Evolutionary conservation across 2,329 filamentous ascomycete genomes (phyloP), one percentile per base, ranked within the genome.

Genomic region (Aspergillus clavatus): DNA sequence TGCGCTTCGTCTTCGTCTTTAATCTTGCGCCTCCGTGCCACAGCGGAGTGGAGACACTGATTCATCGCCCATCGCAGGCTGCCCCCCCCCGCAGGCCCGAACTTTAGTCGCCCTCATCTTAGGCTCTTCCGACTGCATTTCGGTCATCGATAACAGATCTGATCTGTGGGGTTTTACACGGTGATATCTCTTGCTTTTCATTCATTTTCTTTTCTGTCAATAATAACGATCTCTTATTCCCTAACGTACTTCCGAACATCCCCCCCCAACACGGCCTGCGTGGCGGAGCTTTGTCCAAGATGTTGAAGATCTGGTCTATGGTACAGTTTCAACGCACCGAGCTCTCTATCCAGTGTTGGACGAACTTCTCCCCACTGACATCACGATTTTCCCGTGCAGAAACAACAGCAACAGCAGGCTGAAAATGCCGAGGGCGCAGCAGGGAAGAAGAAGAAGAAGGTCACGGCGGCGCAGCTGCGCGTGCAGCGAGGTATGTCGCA

Each of bases 261-360:
- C n/a, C n/a, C n/a, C n/a, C n/a, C n/a, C n/a, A n/a, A n/a, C 6
- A 39, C 14, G 14, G 33, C 33, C 24, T 6, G 22, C 33, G 4
- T 41, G 52, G 53, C 48, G 54, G 51, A 56, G 48, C 51, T 54
- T 51, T 60, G 7, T 35, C 8, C 55, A 90, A 76, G 65, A 97
- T 97, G 93, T 80, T 96, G 78, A 97, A 97, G 77, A 96, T 97
- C 77, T 97, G 91, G 93, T 95, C 89, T 62, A 95, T 97, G 91
- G 89, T 94, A 76, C 41, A 78, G 10, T 23, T 8, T 14, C 31
- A n/a, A n/a, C n/a, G n/a, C n/a, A n/a, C n/a, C n/a, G n/a, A n/a
- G n/a, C n/a, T n/a, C n/a, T n/a, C n/a, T n/a, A n/a, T n/a, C n/a
- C n/a, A n/a, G n/a, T n/a, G n/a, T n/a, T n/a, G n/a, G n/a, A n/a